Base-by-base conservation (phyloP, 139 green algal species). In the Micromonas commoda region DNA sequence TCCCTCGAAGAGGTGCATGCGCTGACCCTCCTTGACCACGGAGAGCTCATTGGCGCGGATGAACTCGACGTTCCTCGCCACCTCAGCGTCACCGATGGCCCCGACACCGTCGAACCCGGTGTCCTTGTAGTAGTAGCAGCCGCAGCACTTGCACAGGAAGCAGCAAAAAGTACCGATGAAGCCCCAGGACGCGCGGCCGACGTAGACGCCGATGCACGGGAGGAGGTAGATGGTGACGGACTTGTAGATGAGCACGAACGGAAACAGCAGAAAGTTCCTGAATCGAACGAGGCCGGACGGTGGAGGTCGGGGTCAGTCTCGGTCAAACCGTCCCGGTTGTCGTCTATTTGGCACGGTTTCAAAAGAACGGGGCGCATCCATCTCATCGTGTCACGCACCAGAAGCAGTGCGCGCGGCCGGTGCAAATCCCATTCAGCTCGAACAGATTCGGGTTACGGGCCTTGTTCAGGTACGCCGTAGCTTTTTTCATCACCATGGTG, bases 131-230 rank as follows among this genome's bases (percentile, higher is more conserved):
- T 37, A 51, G 24, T 54, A 76, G 32, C 31, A 64, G 3, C 45
- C 24, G 32, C 23, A 52, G 3, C 2, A 31, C 3, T 5, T 5
- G n/a, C 21, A 76, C 23, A 28, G 32, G 24, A 31, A 32, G n/a
- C 21, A 76, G 26, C 28, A 76, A 13, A 64, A 13, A 13, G 23
- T 34, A 24, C 39, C 24, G 6, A 61, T 31, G 3, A 64, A 4
- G 32, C 23, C 6, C 19, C 39, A 35, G 5, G 33, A n/a, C 4
- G 3, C 26, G 26, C 32, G 19, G 21, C 20, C 3, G 23, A 63
- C 23, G 69, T 76, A 76, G 24, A 54, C 26, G 39, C 69, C 69
- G 33, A 76, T 34, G 69, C 69, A 76, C 39, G 69, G 69, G 21
- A 64, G n/a, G 20, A 76, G 20, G 69, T 64, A 76, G n/a, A 54